Conservation (phyloP, 176 grass and related monocot species). For the Bonia amplexicaulis region DNA sequence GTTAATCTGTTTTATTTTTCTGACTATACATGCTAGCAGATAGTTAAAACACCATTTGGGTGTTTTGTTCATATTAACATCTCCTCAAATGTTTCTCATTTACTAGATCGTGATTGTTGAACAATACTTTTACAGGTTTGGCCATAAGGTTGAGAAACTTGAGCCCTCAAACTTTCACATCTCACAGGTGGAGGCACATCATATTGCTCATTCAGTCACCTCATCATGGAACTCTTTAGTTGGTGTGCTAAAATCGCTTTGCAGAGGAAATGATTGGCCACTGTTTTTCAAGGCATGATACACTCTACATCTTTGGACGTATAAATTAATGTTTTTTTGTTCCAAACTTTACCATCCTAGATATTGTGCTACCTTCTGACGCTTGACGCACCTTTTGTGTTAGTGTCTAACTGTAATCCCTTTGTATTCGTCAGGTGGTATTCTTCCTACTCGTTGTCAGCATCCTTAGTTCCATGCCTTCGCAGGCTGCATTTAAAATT, state of each 20-base stretch:
- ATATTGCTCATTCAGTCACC: constrained; percentile 48
- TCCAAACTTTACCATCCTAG: not conserved
- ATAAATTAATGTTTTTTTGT: constrained; percentile 10
- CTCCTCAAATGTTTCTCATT: not conserved
- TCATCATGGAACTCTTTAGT: constrained; percentile 79
- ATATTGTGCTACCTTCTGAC: not conserved
- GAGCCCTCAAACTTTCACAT: constrained; percentile 75
- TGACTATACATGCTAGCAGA: not conserved
- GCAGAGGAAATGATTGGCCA: constrained; percentile 88
- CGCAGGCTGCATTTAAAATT: constrained; percentile 67
- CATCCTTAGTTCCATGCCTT: constrained; percentile 65
- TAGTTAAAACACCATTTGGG: not conserved
- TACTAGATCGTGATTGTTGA: not conserved
- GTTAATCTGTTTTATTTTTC: not conserved
- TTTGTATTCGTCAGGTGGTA: constrained; percentile 50
- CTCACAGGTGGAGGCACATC: constrained; percentile 59
- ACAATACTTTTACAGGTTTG: constrained; percentile 52
- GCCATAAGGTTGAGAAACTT: constrained; percentile 87
- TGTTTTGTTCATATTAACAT: not conserved
- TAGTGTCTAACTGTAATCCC: not conserved
- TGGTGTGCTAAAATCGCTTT: constrained; percentile 71
- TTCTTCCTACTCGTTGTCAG: constrained; percentile 61
- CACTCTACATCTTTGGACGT: constrained; percentile 18
- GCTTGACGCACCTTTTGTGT: not conserved
- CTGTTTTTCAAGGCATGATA: constrained; percentile 64